Conservation (phyloP, 2,329 filamentous ascomycete species). For the Thelonectria blattea region DNA sequence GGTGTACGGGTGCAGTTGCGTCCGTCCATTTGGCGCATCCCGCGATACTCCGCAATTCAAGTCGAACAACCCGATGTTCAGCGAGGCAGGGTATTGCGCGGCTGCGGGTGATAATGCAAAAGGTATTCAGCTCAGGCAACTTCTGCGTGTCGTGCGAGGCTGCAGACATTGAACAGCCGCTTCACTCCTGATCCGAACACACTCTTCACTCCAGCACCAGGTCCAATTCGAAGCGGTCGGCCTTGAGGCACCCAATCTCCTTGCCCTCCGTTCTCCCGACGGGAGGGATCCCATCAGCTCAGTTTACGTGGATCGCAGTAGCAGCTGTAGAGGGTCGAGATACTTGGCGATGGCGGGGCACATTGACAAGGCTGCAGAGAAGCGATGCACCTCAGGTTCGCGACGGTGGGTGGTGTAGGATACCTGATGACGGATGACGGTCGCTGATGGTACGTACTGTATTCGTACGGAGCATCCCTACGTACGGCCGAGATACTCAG, state of each 20-base stretch:
- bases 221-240: slow-evolving; percentile 5
- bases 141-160: slow-evolving; percentile 1
- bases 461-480: too few species aligned
- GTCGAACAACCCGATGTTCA: slow-evolving; percentile 11
- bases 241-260: neutral
- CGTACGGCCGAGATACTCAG: slow-evolving; percentile 34
- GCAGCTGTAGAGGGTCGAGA: slow-evolving; percentile 1
- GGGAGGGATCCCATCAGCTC: slow-evolving; percentile 16
- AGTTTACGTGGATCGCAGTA: slow-evolving; percentile 19
- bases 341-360: slow-evolving; percentile 22
- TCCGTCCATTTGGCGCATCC: slow-evolving; percentile 12
- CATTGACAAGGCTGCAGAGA: slow-evolving; percentile 37
- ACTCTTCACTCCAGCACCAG: neutral
- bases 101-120: slow-evolving; percentile 8
- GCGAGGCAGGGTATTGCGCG: slow-evolving; percentile 8
- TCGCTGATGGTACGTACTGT: slow-evolving; percentile 27
- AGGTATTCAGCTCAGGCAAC: neutral
- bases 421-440: slow-evolving; percentile 27
- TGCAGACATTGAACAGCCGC: slow-evolving; percentile 1
- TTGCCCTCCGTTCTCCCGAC: slow-evolving; percentile 9
- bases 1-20: slow-evolving; percentile 27
- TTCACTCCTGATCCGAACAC: slow-evolving; percentile 10
- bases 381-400: slow-evolving; percentile 29
- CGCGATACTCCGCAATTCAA: slow-evolving; percentile 28
- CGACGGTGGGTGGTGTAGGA: slow-evolving; percentile 32